A percentile compares a stretch with the other conserved stretches of the same genome.
These are phyloP conservation scores for Sugiyamaella xylanicola DNA, from an alignment of 1,139 yeast species.

Conservation along the genomic window DNA sequence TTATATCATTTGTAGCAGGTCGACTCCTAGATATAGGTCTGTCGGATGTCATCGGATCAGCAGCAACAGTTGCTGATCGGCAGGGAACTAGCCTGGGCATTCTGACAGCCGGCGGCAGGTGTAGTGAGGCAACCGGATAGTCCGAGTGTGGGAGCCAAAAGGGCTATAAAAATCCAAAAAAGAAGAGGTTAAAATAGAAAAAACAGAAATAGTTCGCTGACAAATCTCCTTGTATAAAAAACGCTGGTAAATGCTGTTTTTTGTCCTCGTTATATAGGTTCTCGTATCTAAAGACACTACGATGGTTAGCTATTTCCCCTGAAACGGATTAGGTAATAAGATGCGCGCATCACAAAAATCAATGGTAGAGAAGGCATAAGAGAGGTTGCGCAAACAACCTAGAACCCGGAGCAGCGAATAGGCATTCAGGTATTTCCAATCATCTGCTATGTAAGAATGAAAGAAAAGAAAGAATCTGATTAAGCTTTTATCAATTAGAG, in stretches of 20 bases:
- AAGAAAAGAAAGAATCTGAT: not conserved
- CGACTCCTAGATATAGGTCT: not conserved
- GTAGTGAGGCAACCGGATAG: not conserved
- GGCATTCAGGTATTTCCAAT: not conserved
- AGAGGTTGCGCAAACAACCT: not conserved
- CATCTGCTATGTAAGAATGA: not conserved
- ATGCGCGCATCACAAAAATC: not conserved
- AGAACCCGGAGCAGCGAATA: not conserved
- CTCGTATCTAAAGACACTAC: not conserved
- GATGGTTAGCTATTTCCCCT: slow-evolving; percentile 2
- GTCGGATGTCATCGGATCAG: not conserved
- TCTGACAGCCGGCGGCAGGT: too few species aligned
- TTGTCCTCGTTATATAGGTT: not conserved
- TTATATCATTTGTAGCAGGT: not conserved
- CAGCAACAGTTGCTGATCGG: not conserved
- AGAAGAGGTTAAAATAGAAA: not conserved
- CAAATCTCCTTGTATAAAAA: not conserved
- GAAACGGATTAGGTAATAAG: not conserved
- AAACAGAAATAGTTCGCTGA: not conserved
- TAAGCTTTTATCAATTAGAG: not conserved
- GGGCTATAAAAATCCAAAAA: not conserved
- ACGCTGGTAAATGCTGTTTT: too few species aligned
- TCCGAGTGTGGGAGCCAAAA: not conserved
- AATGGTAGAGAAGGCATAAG: not conserved
- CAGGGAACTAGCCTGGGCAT: not conserved